A percentile compares a stretch with the other conserved stretches of the same genome.
These are phyloP conservation scores for Populus tremula DNA, from an alignment of 345 rosid genomes.

Conservation along the genomic window DNA sequence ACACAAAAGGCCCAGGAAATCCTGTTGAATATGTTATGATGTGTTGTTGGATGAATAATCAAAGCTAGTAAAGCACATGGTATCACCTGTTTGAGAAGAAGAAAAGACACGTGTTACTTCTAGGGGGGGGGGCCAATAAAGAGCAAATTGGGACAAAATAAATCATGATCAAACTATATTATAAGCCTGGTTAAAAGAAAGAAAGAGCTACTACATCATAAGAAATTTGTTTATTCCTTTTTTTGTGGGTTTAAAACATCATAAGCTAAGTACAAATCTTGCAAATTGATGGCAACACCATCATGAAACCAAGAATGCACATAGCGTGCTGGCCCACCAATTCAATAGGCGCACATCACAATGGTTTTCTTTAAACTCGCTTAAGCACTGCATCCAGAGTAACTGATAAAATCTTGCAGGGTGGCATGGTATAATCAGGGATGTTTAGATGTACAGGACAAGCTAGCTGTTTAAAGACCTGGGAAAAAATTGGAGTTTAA, in stretches of 20 bases:
- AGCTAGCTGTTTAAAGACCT: neutral
- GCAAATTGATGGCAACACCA: neutral
- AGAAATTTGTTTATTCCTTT: neutral
- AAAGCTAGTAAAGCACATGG: constrained; percentile 31
- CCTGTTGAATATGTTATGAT: constrained; percentile 22
- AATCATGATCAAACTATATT: neutral
- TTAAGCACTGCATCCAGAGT: too few relatives aligned
- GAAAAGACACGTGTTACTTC: neutral
- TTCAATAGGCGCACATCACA: neutral
- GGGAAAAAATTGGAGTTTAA: neutral
- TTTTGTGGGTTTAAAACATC: neutral
- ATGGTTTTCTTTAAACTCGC: neutral
- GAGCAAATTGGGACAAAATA: neutral
- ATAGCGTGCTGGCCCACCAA: neutral
- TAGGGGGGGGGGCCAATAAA: neutral
- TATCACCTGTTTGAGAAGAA: constrained; percentile 15
- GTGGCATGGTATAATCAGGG: neutral
- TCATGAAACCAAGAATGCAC: neutral
- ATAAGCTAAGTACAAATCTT: neutral
- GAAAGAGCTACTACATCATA: too few relatives aligned
- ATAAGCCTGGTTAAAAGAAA: too few relatives aligned
- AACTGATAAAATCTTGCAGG: too few relatives aligned
- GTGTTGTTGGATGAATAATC: constrained; percentile 23
- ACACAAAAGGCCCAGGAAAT: constrained; percentile 34
- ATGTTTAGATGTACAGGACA: neutral